Base-by-base conservation (phyloP, 441 rosid species). In the Adansonia madagascariensis region DNA sequence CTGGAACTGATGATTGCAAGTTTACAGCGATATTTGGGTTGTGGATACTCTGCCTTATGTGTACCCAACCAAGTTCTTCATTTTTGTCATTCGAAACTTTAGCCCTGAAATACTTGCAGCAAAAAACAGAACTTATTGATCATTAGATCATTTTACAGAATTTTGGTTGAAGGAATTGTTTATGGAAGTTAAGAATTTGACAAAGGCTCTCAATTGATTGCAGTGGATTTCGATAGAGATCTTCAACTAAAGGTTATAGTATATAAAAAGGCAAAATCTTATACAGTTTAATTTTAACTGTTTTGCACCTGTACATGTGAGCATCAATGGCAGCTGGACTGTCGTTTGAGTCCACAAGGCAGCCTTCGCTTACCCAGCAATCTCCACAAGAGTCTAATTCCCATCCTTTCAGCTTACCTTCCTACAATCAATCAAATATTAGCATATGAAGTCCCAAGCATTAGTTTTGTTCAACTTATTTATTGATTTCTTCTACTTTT, bases 351-450 rank as follows among this genome's bases (percentile, higher is more conserved):
- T 93, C 98, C 6, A 90, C 96, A 4, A 95, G 96, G 81, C 99
- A 95, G 27, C 98, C 99, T 81, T 92, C 95, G 73, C 84, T 87
- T 35, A 95, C 99, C 93, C 93, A 92, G 79, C 99, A 95, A 47
- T 95, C 98, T 15, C 98, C 98, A 71, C 99, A 95, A 0, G 92
- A 83, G 61, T 89, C 99, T 76, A 95, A 27, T 80, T 93, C 93
- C 99, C 97, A 95, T 1, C 99, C 97, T 77, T 82, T 80, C 9
- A 95, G 75, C 80, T 79, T 68, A 61, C 96, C 96, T 67, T 89
- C 94, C 98, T 95, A 79, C 57, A 67, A 50, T 1, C 67, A 67
- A 66, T 22, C 6, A 31, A 43, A 41, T 17, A 43, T 41, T 64
- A 6, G 41, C 46, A 22, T 53, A 67, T 20, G 35, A 67, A 20